Percentiles rank a stretch among this genome's conserved stretches.
Evolutionary conservation across 129 eudicot genomes (phyloP).

Genomic region (Sambucus nigra): DNA sequence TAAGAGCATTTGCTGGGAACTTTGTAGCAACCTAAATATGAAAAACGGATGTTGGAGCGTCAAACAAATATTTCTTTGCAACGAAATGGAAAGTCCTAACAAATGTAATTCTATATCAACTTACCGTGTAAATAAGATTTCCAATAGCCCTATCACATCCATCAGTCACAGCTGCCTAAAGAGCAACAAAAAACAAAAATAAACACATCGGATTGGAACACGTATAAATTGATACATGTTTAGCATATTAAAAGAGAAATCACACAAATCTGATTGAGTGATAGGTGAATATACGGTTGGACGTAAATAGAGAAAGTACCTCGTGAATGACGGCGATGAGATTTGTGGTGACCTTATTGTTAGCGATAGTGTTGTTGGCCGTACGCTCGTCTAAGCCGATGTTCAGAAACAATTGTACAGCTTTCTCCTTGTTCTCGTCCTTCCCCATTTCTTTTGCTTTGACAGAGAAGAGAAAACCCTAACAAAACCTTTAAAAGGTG

Average conservation of each 20-base stretch:
- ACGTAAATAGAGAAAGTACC: slow-evolving; percentile 25
- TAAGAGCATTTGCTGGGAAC: slow-evolving; percentile 83
- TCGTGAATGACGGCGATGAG: slow-evolving; percentile 67
- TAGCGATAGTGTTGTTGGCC: slow-evolving; percentile 63
- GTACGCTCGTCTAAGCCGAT: slow-evolving; percentile 60
- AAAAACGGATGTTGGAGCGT: too few species aligned
- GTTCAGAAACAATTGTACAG: slow-evolving; percentile 49
- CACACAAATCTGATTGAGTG: not conserved
- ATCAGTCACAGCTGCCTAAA: slow-evolving; percentile 67
- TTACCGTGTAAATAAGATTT: slow-evolving; percentile 68
- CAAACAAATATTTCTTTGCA: not conserved
- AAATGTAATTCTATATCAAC: not conserved
- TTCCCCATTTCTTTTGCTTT: slow-evolving; percentile 3
- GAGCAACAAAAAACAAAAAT: not conserved
- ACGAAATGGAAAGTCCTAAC: not conserved
- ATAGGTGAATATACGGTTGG: not conserved
- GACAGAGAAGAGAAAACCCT: not conserved
- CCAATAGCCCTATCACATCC: slow-evolving; percentile 79
- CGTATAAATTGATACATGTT: too few species aligned
- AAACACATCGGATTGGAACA: not conserved
- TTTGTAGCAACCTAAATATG: slow-evolving; percentile 68
- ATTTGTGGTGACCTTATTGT: slow-evolving; percentile 67
- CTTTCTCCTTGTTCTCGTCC: slow-evolving; percentile 20
- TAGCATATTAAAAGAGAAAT: not conserved
- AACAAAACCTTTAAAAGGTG: not conserved